Base-by-base conservation (phyloP, 2,329 filamentous ascomycete genomes). In the Coniochaeta sp. region DNA sequence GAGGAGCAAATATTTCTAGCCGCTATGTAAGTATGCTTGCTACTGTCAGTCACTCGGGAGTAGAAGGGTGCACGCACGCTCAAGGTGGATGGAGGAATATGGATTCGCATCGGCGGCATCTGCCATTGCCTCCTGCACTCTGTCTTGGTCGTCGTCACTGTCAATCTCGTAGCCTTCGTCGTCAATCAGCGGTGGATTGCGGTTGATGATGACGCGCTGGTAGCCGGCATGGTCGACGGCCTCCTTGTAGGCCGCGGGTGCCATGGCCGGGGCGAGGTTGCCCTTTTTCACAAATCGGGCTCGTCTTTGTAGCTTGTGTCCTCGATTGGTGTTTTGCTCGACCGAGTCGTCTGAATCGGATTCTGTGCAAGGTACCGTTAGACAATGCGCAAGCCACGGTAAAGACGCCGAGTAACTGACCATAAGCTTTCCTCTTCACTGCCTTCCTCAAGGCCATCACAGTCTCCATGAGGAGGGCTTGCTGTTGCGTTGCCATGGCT, bases 111-210 rank as follows among this genome's bases (percentile, higher is more conserved):
- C 83, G 31, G 83, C 78, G n/a, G 83, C 82, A 4, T 78, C 71
- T 45, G 81, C 75, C 48, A 80, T 71, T 38, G 83, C 83, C 48
- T 85, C 80, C 56, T 78, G 77, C 20, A 82, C 66, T 52, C 76
- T 78, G 38, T 85, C 81, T 54, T 83, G 81, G 52, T 87, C 84
- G 53, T 89, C 85, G 55, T 85, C 83, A 63, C 82, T 86, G 38
- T 89, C 85, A 51, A 90, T 73, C 56, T 89, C 83, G 63, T 87
- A 90, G 56, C 88, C 88, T 59, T 92, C 87, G 45, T 89, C 83
- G 68, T 92, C 88, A 57, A 88, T 73, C 46, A 88, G 74, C 10
- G 81, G 79, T 5, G 86, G 86, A 59, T 91, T 92, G 58, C 80
- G 81, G 65, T 82, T 82, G 56, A 95, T 83, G 58, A 91, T 89